Evolutionary conservation across 129 eudicot genomes (phyloP).

Genomic region (Centaurea solstitialis): DNA sequence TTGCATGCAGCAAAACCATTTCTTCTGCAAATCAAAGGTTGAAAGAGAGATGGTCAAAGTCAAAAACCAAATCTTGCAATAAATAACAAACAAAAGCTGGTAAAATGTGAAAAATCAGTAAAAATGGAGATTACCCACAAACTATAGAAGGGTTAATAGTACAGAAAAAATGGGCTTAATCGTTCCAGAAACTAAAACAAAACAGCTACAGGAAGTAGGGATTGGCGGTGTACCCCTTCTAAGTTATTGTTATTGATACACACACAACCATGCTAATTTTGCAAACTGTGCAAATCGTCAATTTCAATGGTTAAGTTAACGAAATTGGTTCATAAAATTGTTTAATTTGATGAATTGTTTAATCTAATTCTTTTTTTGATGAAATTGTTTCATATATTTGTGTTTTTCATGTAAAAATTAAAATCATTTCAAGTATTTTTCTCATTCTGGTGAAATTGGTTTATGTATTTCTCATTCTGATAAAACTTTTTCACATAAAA

Average conservation of each 20-base stretch:
- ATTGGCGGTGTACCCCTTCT: background rate
- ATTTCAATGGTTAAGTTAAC: too few relatives aligned
- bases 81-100: background rate
- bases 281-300: too few relatives aligned
- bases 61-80: constrained; percentile 2
- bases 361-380: too few relatives aligned
- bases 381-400: too few relatives aligned
- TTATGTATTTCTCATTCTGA: too few relatives aligned
- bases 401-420: too few relatives aligned
- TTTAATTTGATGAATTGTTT: too few relatives aligned
- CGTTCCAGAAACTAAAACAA: background rate
- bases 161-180: background rate
- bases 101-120: background rate
- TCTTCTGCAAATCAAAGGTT: constrained; percentile 55
- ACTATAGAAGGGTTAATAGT: background rate
- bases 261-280: too few relatives aligned
- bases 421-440: too few relatives aligned
- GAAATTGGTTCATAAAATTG: too few relatives aligned
- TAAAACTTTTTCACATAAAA: too few relatives aligned
- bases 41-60: constrained; percentile 2
- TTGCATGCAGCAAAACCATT: constrained; percentile 75
- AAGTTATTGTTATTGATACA: background rate
- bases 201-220: background rate
- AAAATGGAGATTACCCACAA: background rate
- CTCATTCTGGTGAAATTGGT: too few relatives aligned